phyloP scores from a whole-genome alignment of 306 rosid genomes.

The Cicer chorassanicum region DNA sequence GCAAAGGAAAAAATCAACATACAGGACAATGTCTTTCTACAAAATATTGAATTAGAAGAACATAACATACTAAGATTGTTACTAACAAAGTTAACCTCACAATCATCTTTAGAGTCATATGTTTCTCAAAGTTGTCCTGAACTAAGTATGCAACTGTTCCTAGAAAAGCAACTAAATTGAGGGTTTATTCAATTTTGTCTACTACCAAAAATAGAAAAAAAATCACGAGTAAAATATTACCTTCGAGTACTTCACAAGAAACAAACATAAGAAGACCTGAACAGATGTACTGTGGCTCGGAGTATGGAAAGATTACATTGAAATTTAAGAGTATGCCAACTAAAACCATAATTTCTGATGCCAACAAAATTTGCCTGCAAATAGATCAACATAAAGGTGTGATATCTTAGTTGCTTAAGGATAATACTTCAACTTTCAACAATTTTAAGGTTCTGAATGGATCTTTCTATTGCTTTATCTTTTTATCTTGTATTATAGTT shows the following conservation, averaged over 20 bases:
- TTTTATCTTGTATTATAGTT: background rate
- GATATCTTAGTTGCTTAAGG: slow-evolving; percentile 19
- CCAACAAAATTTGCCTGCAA: slow-evolving; percentile 85
- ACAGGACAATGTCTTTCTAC: no score
- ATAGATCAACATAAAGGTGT: slow-evolving; percentile 12
- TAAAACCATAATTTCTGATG: slow-evolving; percentile 77
- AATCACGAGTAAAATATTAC: slow-evolving; percentile 52
- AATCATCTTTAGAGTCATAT: no score
- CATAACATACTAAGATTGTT: no score
- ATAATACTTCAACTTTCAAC: slow-evolving; percentile 33
- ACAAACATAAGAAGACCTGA: slow-evolving; percentile 96
- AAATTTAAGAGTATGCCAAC: slow-evolving; percentile 80
- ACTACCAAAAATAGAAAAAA: slow-evolving; percentile 37
- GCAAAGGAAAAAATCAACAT: no score
- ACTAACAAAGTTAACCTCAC: no score
- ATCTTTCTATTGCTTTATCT: background rate
- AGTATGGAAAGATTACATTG: slow-evolving; percentile 61
- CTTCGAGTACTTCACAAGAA: slow-evolving; percentile 98
- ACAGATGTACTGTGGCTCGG: slow-evolving; percentile 77
- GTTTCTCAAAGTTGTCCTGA: no score
- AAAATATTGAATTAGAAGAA: no score
- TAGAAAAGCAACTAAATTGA: background rate
- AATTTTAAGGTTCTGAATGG: slow-evolving; percentile 18
- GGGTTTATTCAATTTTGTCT: slow-evolving; percentile 3
- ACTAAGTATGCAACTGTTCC: no score